Base-by-base conservation (phyloP, 148 eudicot species). In the Bassia scoparia region DNA sequence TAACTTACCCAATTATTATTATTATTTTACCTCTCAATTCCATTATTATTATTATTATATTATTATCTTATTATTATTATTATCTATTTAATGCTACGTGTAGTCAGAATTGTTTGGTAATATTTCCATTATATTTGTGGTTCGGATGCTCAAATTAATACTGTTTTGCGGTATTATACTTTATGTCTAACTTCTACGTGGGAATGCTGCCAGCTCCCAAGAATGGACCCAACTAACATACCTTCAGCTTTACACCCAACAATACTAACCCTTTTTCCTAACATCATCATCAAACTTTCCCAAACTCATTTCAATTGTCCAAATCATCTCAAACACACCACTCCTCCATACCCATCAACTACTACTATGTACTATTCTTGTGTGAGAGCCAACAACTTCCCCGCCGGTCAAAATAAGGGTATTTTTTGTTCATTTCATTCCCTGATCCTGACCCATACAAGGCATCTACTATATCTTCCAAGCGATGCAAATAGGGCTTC, bases 141-240 rank as follows among this genome's bases (percentile, higher is more conserved):
- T n/a, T n/a, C n/a, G n/a, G n/a, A n/a, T n/a, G n/a, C n/a, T n/a
- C n/a, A n/a, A n/a, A n/a, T n/a, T n/a, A n/a, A n/a, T n/a, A n/a
- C n/a, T n/a, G n/a, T n/a, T n/a, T n/a, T n/a, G n/a, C n/a, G n/a
- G n/a, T n/a, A n/a, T n/a, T n/a, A n/a, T n/a, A n/a, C n/a, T n/a
- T n/a, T n/a, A n/a, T n/a, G n/a, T n/a, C n/a, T n/a, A n/a, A n/a
- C n/a, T n/a, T n/a, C n/a, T n/a, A 75, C 78, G 78, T 58, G 70
- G 69, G 73, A 75, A n/a, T n/a, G 43, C 78, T 75, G 78, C 67
- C 78, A 75, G 70, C 68, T n/a, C n/a, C 78, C 70, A 75, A 52
- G 59, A 23, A 75, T n/a, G 24, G 18, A 2, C 1, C 43, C 68
- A 67, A 75, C 78, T 43, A 67, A 74, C 78, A n/a, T n/a, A 75